A percentile compares a stretch with the other conserved stretches of the same genome.
Evolutionary conservation across 345 rosid genomes (phyloP).

Genomic region (Linum usitatissimum): DNA sequence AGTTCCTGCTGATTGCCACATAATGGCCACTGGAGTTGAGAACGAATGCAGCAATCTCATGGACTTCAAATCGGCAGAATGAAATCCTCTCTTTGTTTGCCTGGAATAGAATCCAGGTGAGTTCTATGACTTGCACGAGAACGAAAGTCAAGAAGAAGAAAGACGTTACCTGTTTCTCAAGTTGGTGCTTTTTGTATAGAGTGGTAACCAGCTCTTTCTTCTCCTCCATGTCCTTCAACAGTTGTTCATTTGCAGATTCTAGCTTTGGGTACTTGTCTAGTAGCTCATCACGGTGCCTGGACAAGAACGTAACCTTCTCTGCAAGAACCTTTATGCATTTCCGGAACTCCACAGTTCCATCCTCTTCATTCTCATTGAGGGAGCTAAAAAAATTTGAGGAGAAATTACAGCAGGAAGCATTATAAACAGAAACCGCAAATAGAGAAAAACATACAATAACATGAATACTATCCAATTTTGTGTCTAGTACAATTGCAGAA

Average conservation of each 20-base stretch:
- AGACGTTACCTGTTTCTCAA: conserved; percentile 74
- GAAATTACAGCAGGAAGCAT: conserved; percentile 10
- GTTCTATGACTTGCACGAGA: not conserved
- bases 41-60: conserved; percentile 90
- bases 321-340: conserved; percentile 66
- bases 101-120: conserved; percentile 23
- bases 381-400: conserved; percentile 41
- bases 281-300: conserved; percentile 62
- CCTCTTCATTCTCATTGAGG: conserved; percentile 59
- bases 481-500: not conserved
- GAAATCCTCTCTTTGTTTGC: conserved; percentile 90
- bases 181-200: conserved; percentile 76
- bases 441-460: no score
- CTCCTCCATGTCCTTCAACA: conserved; percentile 68
- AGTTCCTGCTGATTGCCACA: conserved; percentile 70
- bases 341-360: conserved; percentile 55
- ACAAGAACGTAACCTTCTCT: conserved; percentile 70
- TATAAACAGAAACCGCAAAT: no score
- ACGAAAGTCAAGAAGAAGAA: not conserved
- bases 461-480: no score
- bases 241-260: conserved; percentile 61
- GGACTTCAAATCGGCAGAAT: conserved; percentile 74
- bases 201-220: conserved; percentile 71
- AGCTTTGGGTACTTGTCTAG: conserved; percentile 57
- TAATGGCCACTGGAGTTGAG: conserved; percentile 66